phyloP scores from a whole-genome alignment of 208 protist genomes.

The Trichomonas vaginalis region DNA sequence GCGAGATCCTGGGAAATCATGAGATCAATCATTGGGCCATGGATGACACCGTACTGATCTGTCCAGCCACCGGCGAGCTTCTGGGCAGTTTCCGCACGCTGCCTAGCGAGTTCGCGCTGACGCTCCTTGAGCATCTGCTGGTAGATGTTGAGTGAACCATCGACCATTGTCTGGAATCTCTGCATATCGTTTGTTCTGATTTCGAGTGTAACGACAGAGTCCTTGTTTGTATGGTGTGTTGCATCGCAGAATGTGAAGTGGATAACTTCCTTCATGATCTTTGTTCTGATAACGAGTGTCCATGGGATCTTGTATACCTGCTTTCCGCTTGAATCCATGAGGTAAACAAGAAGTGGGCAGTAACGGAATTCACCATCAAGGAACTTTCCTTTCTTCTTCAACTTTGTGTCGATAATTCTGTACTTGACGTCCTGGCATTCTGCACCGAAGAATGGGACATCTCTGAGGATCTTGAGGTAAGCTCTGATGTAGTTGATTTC shows the following conservation, averaged over 20 bases:
- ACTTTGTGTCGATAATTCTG: not conserved
- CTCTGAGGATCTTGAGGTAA: not conserved
- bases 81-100: not conserved
- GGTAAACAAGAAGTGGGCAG: not conserved
- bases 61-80: not conserved
- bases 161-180: not conserved
- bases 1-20: not conserved
- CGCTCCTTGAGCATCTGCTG: not conserved
- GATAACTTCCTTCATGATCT: not conserved
- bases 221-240: not conserved
- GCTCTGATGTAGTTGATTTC: not conserved
- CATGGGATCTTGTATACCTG: not conserved
- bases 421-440: not conserved
- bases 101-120: not conserved
- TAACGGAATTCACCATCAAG: not conserved
- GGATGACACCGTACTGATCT: not conserved
- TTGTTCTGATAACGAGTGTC: not conserved
- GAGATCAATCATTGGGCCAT: not conserved
- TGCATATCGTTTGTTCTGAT: not conserved
- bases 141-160: not conserved
- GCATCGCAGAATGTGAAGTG: not conserved
- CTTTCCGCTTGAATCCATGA: not conserved
- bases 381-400: not conserved
- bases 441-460: not conserved
- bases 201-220: not conserved